Percentiles rank a stretch among this genome's conserved stretches.
Evolutionary conservation across 169 alveolate genomes (phyloP).

Genomic region (Plasmodium cynomolgi): DNA sequence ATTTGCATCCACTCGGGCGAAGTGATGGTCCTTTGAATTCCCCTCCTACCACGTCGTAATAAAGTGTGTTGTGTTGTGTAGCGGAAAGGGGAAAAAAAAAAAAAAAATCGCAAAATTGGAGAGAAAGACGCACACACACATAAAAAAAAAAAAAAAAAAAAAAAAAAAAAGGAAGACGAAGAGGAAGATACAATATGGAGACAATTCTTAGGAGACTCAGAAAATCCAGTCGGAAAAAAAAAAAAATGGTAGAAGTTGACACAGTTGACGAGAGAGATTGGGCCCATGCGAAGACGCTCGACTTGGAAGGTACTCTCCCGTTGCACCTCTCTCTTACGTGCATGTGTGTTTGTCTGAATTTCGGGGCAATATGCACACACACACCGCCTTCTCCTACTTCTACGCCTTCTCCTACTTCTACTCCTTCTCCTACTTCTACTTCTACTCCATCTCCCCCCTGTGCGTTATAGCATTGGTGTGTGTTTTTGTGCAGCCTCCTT

Average conservation of each 20-base stretch:
- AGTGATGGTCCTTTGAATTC: constrained; percentile 16
- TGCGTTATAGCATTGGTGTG: background rate
- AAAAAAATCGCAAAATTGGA: background rate
- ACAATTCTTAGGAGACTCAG: constrained; percentile 61
- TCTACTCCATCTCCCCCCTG: no score
- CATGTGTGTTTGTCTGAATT: no score
- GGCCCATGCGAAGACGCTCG: constrained; percentile 69
- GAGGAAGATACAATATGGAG: constrained; percentile 48
- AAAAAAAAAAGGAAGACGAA: background rate
- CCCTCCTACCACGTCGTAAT: background rate
- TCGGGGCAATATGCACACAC: background rate
- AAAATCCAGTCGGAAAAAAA: constrained; percentile 48
- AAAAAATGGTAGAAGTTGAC: constrained; percentile 32
- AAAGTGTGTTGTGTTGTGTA: background rate
- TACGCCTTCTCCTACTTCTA: background rate
- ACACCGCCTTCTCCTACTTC: background rate
- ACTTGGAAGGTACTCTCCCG: constrained; percentile 34
- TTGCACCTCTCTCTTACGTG: background rate
- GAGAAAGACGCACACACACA: background rate
- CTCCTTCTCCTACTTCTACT: background rate
- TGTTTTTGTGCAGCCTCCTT: background rate
- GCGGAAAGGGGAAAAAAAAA: background rate
- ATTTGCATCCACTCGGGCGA: background rate
- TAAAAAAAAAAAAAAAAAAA: background rate
- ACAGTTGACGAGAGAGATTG: constrained; percentile 50